Conservation (phyloP, 352 stramenopile genomes). For the Phytophthora colocasiae region DNA sequence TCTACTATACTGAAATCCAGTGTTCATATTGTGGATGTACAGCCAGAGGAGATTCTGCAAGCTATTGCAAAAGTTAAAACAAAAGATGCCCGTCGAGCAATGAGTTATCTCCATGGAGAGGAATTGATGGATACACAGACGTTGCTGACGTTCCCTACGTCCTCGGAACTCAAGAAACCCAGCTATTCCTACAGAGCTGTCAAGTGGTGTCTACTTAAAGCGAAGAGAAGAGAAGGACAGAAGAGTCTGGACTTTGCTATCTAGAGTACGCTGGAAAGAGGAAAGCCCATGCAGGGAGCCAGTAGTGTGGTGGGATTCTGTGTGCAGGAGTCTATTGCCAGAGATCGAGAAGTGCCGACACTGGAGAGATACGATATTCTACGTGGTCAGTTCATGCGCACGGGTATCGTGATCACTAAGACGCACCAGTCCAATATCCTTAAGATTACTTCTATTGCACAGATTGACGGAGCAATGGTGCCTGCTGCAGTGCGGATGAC, state of each 20-base stretch:
- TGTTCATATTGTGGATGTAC: conserved; percentile 66
- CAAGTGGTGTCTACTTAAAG: conserved; percentile 65
- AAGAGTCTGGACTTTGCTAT: conserved; percentile 75
- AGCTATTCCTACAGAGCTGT: conserved; percentile 77
- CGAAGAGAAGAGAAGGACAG: conserved; percentile 34
- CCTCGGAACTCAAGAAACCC: conserved; percentile 48
- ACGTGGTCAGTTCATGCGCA: conserved; percentile 61
- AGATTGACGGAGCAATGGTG: conserved; percentile 70
- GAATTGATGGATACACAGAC: conserved; percentile 72
- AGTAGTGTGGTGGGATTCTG: conserved; percentile 78
- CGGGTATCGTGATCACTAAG: conserved; percentile 75
- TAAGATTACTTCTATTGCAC: conserved; percentile 73
- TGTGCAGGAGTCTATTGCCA: conserved; percentile 74
- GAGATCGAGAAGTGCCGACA: conserved; percentile 68
- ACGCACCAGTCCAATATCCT: conserved; percentile 81
- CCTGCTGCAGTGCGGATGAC: conserved; percentile 24
- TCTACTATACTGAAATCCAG: conserved; percentile 70
- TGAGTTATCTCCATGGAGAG: conserved; percentile 58
- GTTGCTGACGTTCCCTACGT: conserved; percentile 74
- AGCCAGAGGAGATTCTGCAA: conserved; percentile 66
- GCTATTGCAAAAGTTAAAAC: conserved; percentile 66
- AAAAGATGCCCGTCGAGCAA: conserved; percentile 56
- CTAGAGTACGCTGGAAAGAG: conserved; percentile 80
- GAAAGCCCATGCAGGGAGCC: conserved; percentile 40
- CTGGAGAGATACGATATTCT: conserved; percentile 72